Percentiles rank a stretch among this genome's conserved stretches.
These are phyloP conservation scores for Ceratocystis alfenasii DNA, from an alignment of 2,329 filamentous ascomycete species.

Conservation along the genomic window DNA sequence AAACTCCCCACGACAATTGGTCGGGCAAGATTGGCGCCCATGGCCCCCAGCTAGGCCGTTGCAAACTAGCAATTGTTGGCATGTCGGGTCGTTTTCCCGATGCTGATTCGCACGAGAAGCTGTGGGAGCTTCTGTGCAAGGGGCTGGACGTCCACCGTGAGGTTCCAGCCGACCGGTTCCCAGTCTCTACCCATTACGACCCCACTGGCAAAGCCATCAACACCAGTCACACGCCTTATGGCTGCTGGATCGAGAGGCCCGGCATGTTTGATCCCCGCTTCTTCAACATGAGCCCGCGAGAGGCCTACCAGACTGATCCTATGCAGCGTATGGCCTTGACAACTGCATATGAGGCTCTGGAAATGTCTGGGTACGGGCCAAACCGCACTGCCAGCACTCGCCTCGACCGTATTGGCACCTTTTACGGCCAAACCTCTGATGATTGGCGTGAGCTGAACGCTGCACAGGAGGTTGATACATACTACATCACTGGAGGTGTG, in stretches of 20 bases:
- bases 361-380: constrained; percentile 60
- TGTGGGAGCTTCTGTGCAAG: constrained; percentile 55
- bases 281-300: constrained; percentile 73
- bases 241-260: constrained; percentile 58
- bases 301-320: constrained; percentile 64
- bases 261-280: constrained; percentile 65
- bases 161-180: constrained; percentile 55
- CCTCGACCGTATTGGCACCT: constrained; percentile 50
- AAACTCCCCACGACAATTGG: constrained; percentile 30
- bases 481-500: constrained; percentile 40
- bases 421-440: constrained; percentile 65
- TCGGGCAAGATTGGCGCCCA: constrained; percentile 36
- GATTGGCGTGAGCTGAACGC: constrained; percentile 71
- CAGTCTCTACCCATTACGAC: constrained; percentile 54
- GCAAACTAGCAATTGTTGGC: constrained; percentile 75
- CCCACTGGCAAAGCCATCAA: constrained; percentile 55
- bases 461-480: constrained; percentile 51
- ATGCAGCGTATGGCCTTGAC: constrained; percentile 61
- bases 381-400: constrained; percentile 56
- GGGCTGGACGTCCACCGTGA: constrained; percentile 54
- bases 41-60: constrained; percentile 35
- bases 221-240: constrained; percentile 56
- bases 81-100: constrained; percentile 37
- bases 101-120: constrained; percentile 31
- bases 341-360: constrained; percentile 68